These are phyloP conservation scores for Backusella luteola DNA, from an alignment of 192 early-diverging fungal genomes.

Conservation along the genomic window DNA sequence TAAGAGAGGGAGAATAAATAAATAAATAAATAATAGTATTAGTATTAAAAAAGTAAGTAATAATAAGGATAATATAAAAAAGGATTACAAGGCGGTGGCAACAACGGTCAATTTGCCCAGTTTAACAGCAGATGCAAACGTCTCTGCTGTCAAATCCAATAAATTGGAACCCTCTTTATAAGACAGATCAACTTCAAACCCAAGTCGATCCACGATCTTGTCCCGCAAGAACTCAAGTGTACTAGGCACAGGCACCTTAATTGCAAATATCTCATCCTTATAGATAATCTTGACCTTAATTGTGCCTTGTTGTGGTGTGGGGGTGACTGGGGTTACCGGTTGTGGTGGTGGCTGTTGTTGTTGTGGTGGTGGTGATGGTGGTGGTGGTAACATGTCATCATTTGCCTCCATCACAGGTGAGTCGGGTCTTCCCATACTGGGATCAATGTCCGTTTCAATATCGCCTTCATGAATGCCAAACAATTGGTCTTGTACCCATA, in stretches of 20 bases:
- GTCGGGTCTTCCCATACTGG: conserved; percentile 11
- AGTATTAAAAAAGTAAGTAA: neutral
- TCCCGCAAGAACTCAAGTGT: conserved; percentile 54
- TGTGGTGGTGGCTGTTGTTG: neutral
- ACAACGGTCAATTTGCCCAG: conserved; percentile 48
- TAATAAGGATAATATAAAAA: conserved; percentile 2
- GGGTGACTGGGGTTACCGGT: neutral
- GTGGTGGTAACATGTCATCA: neutral
- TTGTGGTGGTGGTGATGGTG: neutral
- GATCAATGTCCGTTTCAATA: conserved; percentile 48
- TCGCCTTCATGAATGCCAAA: conserved; percentile 59
- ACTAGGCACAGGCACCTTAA: conserved; percentile 60
- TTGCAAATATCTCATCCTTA: conserved; percentile 70
- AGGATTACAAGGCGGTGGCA: conserved; percentile 10
- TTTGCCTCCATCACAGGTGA: neutral
- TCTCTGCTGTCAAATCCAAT: conserved; percentile 20
- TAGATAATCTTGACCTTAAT: conserved; percentile 76
- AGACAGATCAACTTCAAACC: conserved; percentile 28
- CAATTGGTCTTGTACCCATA: conserved; percentile 45
- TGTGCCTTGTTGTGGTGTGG: conserved; percentile 7
- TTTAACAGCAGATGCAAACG: conserved; percentile 32
- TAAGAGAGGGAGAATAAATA: neutral
- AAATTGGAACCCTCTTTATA: conserved; percentile 37
- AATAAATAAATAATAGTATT: neutral
- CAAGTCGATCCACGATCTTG: conserved; percentile 61